These are phyloP conservation scores for Sporothrix globosa DNA, from an alignment of 2,329 filamentous ascomycete species.

Conservation along the genomic window DNA sequence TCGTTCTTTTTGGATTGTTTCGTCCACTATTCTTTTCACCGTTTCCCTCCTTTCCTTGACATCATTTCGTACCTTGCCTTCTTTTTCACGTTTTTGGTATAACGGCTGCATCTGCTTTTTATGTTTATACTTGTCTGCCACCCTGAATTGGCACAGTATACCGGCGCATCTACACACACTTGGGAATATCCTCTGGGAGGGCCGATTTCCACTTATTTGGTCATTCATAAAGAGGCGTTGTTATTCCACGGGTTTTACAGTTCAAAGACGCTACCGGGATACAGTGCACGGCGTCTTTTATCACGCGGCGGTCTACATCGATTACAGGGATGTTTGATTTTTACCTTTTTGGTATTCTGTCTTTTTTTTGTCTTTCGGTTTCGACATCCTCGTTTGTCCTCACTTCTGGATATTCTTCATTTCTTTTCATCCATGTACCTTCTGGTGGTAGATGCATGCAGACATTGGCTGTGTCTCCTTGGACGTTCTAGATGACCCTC, in stretches of 20 bases:
- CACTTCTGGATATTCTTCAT: neutral
- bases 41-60: neutral
- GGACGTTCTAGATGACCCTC: neutral
- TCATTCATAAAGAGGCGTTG: conserved; percentile 29
- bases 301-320: conserved; percentile 2
- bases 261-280: conserved; percentile 16
- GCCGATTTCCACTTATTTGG: neutral
- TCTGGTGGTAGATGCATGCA: neutral
- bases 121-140: neutral
- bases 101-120: conserved; percentile 15
- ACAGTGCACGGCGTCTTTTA: conserved; percentile 13
- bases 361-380: neutral
- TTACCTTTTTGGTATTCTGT: neutral
- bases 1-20: neutral
- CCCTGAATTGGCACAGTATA: conserved; percentile 13
- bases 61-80: neutral
- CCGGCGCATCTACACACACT: conserved; percentile 17
- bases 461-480: neutral
- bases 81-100: neutral
- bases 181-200: conserved; percentile 25
- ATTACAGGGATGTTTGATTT: neutral
- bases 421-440: conserved; percentile 7
- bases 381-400: neutral
- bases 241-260: neutral
- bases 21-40: neutral